Percentiles rank a stretch among this genome's conserved stretches.
Conservation (phyloP, 208 protist species). For the Trypanosoma boissoni region DNA sequence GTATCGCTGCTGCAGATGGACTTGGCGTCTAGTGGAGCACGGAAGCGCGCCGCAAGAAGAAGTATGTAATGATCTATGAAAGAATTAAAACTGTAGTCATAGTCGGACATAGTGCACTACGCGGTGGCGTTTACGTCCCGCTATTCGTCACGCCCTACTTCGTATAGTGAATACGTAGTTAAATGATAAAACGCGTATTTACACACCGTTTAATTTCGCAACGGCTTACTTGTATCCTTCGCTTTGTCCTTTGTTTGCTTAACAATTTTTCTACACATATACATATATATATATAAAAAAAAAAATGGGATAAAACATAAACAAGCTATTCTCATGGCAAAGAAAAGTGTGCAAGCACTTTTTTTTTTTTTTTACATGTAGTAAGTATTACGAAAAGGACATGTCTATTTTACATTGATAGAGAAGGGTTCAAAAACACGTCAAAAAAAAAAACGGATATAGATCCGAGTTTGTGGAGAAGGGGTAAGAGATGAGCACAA, state of each 20-base stretch:
- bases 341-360: too few relatives aligned
- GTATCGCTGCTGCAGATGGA: not conserved
- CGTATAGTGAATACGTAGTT: not conserved
- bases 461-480: too few relatives aligned
- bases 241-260: not conserved
- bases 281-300: slow-evolving; percentile 17
- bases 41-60: slow-evolving; percentile 72
- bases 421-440: too few relatives aligned
- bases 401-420: too few relatives aligned
- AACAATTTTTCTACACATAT: slow-evolving; percentile 9
- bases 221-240: not conserved
- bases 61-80: slow-evolving; percentile 89
- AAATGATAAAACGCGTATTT: not conserved
- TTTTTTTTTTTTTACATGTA: too few relatives aligned
- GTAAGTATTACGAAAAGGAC: too few relatives aligned
- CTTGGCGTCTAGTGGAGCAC: slow-evolving; percentile 40
- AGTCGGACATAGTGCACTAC: not conserved
- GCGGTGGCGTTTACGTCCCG: too few relatives aligned
- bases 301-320: not conserved
- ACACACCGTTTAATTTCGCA: not conserved
- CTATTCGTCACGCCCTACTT: too few relatives aligned
- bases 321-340: too few relatives aligned
- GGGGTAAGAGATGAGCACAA: too few relatives aligned
- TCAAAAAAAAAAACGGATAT: too few relatives aligned
- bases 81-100: slow-evolving; percentile 39